Conservation (phyloP, 129 eudicot species). For the Heracleum sosnowskyi region DNA sequence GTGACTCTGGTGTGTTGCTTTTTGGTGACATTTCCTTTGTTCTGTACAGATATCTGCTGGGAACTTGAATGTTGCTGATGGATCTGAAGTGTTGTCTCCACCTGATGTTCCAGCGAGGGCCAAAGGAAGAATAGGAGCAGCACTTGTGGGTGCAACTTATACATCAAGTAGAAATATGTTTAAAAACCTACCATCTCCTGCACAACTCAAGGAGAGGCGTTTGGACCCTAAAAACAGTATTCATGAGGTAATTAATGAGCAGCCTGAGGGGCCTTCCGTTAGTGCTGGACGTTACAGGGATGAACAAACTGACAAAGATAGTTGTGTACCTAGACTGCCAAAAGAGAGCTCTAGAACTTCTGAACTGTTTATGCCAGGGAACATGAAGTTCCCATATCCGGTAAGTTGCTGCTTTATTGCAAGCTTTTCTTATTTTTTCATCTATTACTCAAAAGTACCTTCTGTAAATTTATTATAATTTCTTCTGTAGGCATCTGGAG, state of each 20-base stretch:
- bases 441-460: neutral
- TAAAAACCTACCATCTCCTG: neutral
- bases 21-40: neutral
- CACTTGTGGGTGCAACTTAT: neutral
- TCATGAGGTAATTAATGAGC: neutral
- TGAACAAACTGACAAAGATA: neutral
- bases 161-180: neutral
- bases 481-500: conserved; percentile 46
- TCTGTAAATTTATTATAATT: neutral
- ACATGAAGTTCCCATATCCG: neutral
- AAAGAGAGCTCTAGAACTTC: neutral
- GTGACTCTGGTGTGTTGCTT: neutral
- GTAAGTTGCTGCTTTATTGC: conserved; percentile 5
- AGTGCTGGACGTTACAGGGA: conserved; percentile 6
- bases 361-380: neutral
- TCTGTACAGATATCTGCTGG: conserved; percentile 20
- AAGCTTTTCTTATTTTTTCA: neutral
- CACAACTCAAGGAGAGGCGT: conserved; percentile 5
- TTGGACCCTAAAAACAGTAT: conserved; percentile 1
- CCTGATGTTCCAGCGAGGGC: conserved; percentile 14
- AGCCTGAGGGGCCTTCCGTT: conserved; percentile 8
- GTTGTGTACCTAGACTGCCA: conserved; percentile 1
- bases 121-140: conserved; percentile 1
- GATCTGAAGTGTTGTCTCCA: conserved; percentile 22
- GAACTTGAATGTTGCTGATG: conserved; percentile 16